These are phyloP conservation scores for Calonectria naviculata DNA, from an alignment of 2,329 filamentous ascomycete species.

Conservation along the genomic window DNA sequence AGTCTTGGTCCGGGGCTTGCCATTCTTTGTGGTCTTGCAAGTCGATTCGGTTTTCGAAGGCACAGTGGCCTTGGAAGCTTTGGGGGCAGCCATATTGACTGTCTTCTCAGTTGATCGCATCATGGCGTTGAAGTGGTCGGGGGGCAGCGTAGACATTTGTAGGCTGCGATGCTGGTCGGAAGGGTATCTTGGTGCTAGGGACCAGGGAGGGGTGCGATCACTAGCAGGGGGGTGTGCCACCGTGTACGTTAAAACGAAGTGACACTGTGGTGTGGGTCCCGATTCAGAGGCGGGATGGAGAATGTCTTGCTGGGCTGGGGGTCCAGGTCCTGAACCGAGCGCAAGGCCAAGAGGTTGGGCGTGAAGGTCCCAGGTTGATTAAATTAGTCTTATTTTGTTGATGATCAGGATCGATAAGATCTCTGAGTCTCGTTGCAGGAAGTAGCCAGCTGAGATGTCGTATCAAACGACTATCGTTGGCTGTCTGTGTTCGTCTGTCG, in stretches of 20 bases:
- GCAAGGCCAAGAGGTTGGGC: slow-evolving; percentile 37
- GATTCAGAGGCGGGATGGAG: slow-evolving; percentile 43
- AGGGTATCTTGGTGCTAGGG: slow-evolving; percentile 39
- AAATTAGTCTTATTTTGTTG: slow-evolving; percentile 44
- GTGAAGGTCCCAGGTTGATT: slow-evolving; percentile 41
- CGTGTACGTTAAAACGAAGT: slow-evolving; percentile 27
- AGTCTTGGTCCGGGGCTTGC: slow-evolving; percentile 73
- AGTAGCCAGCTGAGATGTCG: slow-evolving; percentile 33
- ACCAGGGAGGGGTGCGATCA: slow-evolving; percentile 39
- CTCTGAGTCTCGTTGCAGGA: slow-evolving; percentile 40
- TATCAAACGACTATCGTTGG: slow-evolving; percentile 42
- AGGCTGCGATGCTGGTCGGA: slow-evolving; percentile 48
- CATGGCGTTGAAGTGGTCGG: slow-evolving; percentile 65
- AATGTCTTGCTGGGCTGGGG: slow-evolving; percentile 35
- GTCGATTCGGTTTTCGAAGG: slow-evolving; percentile 67
- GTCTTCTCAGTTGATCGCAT: slow-evolving; percentile 57
- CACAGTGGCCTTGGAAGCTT: slow-evolving; percentile 61
- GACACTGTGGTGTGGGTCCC: slow-evolving; percentile 39
- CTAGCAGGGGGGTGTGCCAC: slow-evolving; percentile 35
- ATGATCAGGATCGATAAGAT: slow-evolving; percentile 38
- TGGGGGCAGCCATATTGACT: slow-evolving; percentile 72
- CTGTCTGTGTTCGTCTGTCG: slow-evolving; percentile 29
- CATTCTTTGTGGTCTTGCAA: slow-evolving; percentile 61
- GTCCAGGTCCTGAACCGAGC: slow-evolving; percentile 36
- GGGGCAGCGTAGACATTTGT: slow-evolving; percentile 75